Conservation (phyloP, 1,284 basidiomycete genomes). For the Marasmius oreades region DNA sequence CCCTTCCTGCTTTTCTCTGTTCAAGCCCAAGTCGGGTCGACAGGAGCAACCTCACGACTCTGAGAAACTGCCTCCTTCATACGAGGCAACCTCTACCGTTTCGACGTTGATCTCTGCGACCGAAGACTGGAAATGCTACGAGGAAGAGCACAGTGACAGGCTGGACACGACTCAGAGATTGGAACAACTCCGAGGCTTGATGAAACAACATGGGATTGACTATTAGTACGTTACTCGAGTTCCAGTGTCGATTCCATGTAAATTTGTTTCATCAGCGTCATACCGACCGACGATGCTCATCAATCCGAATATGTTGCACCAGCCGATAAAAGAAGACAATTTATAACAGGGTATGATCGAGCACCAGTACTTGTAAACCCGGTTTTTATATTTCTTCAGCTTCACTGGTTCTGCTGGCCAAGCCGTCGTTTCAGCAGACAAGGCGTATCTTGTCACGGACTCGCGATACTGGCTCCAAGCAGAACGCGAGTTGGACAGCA, state of each 20-base stretch:
- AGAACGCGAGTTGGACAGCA: slow-evolving; percentile 66
- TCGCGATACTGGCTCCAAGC: slow-evolving; percentile 91
- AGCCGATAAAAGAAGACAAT: slow-evolving; percentile 80
- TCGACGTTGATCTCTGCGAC: neutral
- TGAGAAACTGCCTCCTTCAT: neutral
- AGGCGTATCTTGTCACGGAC: slow-evolving; percentile 81
- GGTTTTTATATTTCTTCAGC: slow-evolving; percentile 33
- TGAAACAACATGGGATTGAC: slow-evolving; percentile 8
- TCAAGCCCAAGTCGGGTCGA: neutral
- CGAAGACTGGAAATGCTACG: neutral
- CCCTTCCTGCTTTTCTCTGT: neutral
- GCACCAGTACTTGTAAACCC: neutral
- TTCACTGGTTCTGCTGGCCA: slow-evolving; percentile 85
- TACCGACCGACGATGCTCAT: slow-evolving; percentile 88
- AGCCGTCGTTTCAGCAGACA: slow-evolving; percentile 67
- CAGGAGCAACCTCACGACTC: neutral
- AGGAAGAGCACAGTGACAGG: neutral
- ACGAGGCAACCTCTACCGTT: neutral
- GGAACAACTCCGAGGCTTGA: neutral
- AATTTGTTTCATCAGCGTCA: slow-evolving; percentile 40
- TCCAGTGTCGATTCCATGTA: slow-evolving; percentile 9
- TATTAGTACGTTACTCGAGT: neutral
- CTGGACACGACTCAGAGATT: slow-evolving; percentile 1
- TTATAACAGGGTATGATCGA: slow-evolving; percentile 70
- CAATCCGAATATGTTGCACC: slow-evolving; percentile 83